These are phyloP conservation scores for Quercus phellos DNA, from an alignment of 331 rosid genomes.

Conservation along the genomic window DNA sequence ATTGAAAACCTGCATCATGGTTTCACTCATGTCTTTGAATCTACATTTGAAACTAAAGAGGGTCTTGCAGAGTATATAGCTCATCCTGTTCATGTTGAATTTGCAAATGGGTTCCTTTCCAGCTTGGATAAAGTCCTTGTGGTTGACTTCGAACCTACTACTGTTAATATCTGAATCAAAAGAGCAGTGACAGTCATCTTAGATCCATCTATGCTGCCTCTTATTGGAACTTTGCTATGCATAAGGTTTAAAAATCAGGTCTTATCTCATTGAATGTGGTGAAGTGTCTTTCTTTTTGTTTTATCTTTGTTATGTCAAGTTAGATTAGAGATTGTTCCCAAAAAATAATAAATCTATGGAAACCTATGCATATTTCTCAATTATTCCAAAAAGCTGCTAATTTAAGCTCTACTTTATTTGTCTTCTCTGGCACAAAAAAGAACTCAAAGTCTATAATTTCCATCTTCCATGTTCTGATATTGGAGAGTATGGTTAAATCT, in stretches of 20 bases:
- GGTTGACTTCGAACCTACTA: constrained; percentile 65
- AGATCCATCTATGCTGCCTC: not conserved
- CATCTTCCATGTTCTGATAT: too few relatives aligned
- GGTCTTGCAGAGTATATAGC: constrained; percentile 64
- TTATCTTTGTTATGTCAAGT: not conserved
- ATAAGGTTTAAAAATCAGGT: not conserved
- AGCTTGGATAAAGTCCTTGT: constrained; percentile 47
- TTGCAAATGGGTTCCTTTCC: constrained; percentile 43
- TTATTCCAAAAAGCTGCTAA: too few relatives aligned
- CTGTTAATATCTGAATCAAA: constrained; percentile 17
- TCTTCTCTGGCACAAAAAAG: too few relatives aligned
- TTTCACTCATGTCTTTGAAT: constrained; percentile 77
- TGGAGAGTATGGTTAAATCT: too few relatives aligned
- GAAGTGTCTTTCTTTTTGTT: not conserved
- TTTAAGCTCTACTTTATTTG: too few relatives aligned
- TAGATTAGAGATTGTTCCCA: not conserved
- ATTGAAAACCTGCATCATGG: constrained; percentile 76
- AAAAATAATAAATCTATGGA: not conserved
- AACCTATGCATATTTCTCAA: too few relatives aligned
- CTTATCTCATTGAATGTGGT: not conserved
- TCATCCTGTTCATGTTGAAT: constrained; percentile 70
- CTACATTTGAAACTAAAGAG: constrained; percentile 74
- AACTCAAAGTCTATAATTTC: too few relatives aligned
- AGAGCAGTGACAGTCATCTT: not conserved
- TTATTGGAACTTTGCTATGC: not conserved